Evolutionary conservation across 208 protist genomes (phyloP).

Genomic region (Acanthamoeba lenticulata): DNA sequence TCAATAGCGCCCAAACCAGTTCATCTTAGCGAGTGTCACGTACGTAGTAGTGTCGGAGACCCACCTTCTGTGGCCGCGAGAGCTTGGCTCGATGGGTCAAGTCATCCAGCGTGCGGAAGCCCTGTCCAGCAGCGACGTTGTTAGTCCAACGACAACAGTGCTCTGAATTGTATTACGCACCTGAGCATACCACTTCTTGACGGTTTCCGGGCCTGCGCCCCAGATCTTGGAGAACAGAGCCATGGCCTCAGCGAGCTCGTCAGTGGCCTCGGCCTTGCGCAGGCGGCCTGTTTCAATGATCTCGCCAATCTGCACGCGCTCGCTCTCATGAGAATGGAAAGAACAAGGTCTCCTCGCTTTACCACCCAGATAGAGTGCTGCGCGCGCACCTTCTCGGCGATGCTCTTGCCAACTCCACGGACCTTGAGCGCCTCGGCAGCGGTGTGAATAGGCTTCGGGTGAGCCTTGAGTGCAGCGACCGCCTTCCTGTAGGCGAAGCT

Average conservation of each 20-base stretch:
- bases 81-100: conserved; percentile 33
- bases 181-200: conserved; percentile 59
- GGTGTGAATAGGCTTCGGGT: conserved; percentile 38
- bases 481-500: conserved; percentile 57
- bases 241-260: conserved; percentile 15
- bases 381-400: conserved; percentile 30
- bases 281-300: conserved; percentile 26
- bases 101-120: conserved; percentile 10
- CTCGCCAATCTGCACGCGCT: conserved; percentile 61
- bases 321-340: no score
- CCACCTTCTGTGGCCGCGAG: background rate
- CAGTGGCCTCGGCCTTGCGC: conserved; percentile 52
- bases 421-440: background rate
- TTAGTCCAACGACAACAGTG: background rate
- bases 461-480: conserved; percentile 18
- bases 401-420: background rate
- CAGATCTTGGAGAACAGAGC: conserved; percentile 61
- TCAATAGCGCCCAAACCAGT: no score
- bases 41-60: conserved; percentile 50
- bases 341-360: no score
- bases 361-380: no score
- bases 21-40: no score
- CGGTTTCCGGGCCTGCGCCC: conserved; percentile 44
- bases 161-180: background rate
- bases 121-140: background rate